Evolutionary conservation across 768 basidiomycete species (phyloP), one percentile per base, ranked within the genome.

Genomic region (Galerina sulciceps): DNA sequence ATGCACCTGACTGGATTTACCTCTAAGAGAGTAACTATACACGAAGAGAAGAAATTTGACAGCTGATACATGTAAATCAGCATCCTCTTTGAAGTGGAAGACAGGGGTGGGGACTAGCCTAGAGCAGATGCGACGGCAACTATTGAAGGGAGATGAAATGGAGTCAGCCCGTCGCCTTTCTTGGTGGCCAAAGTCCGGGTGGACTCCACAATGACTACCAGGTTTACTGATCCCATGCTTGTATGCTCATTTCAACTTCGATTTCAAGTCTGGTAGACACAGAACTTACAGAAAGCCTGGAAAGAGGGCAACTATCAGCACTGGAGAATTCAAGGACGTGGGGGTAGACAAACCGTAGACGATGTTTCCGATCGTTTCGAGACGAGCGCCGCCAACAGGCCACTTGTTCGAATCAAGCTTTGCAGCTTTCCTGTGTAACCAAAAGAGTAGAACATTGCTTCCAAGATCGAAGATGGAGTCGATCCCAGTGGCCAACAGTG

Each of bases 211-310:
- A 95, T 85, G 61, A 98, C 85, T 53, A 97, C 88, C 34, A 98
- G 74, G 75, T 96, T 98, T 64, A 96, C 95, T 4, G 91, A 85
- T 55, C 85, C 85, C 95, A 97, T 98, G 47, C 94, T 93, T 51
- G 37, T 14, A 22, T 14, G 23, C 26, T 51, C 49, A 20, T 22
- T 37, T 59, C 41, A 60, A 41, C 22, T 60, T 48, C n/a, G n/a
- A n/a, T 13, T n/a, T 44, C 22, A n/a, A 41, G 11, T 43, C 15
- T 3, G 42, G 14, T 17, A 10, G n/a, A 6, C 8, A 31, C n/a
- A 41, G 8, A 1, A 65, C 71, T 60, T 49, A 74, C 72, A 74
- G 58, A 47, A 68, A 71, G 20, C 72, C 73, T 73, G 46, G 46
- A 43, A 49, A 44, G 31, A 41, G 8, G 8, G 26, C n/a, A 50